Percentiles rank a stretch among this genome's conserved stretches.
Evolutionary conservation across 2,329 filamentous ascomycete species (phyloP).

Genomic region (Pseudogymnoascus sp.): DNA sequence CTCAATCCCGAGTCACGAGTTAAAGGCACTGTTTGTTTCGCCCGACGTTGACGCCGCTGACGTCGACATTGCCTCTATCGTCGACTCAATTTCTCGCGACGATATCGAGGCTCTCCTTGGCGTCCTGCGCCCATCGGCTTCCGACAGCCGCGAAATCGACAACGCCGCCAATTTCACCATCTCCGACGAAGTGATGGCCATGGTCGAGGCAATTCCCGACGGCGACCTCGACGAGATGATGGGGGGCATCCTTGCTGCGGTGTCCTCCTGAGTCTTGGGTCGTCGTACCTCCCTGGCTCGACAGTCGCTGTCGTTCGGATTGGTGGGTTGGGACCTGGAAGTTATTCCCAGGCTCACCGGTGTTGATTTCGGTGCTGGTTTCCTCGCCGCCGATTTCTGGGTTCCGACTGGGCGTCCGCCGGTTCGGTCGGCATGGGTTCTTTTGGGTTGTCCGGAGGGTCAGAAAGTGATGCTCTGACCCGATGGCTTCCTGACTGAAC

Average conservation of each 20-base stretch:
- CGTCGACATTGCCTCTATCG: slow-evolving; percentile 11
- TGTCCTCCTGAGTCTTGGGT: background rate
- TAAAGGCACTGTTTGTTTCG: slow-evolving; percentile 36
- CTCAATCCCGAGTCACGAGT: slow-evolving; percentile 5
- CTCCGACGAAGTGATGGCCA: slow-evolving; percentile 6
- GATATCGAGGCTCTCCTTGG: background rate
- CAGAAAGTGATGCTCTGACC: slow-evolving; percentile 6
- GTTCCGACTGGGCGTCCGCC: background rate
- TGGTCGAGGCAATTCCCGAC: background rate
- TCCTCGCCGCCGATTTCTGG: background rate
- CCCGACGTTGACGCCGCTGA: slow-evolving; percentile 28
- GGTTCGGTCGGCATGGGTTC: background rate
- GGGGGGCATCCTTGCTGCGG: background rate
- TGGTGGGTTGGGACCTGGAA: background rate
- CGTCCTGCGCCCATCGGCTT: background rate
- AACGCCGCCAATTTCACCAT: background rate
- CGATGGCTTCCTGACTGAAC: background rate
- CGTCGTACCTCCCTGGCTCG: background rate
- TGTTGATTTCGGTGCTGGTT: background rate
- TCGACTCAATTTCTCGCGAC: slow-evolving; percentile 10
- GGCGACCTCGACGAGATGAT: background rate
- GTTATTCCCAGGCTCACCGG: background rate
- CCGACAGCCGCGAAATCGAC: background rate
- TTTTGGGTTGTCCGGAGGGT: background rate
- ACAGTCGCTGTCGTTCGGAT: background rate